These are phyloP conservation scores for Polygonum maritimum DNA, from an alignment of 148 eudicot species.

Conservation along the genomic window DNA sequence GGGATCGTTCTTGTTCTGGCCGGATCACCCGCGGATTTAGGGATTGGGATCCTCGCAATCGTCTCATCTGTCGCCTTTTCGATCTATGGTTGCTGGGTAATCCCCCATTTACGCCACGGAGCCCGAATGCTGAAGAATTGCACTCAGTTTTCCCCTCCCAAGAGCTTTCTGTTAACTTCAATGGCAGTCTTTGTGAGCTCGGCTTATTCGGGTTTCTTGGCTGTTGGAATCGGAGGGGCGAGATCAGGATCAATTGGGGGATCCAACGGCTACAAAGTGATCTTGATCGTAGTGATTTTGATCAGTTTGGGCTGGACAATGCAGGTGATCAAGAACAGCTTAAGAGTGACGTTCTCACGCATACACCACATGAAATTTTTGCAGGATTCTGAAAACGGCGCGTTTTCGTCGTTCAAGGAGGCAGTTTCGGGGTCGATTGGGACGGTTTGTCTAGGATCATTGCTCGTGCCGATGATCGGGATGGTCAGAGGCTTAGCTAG, in stretches of 20 bases:
- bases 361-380: slow-evolving; percentile 36
- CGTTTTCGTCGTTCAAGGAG: slow-evolving; percentile 10
- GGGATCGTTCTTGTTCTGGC: slow-evolving; percentile 36
- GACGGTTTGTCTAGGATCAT: slow-evolving; percentile 39
- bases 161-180: slow-evolving; percentile 9
- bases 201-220: slow-evolving; percentile 27
- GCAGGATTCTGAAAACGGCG: slow-evolving; percentile 18
- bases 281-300: slow-evolving; percentile 21
- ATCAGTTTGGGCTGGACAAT: slow-evolving; percentile 37
- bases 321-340: slow-evolving; percentile 48
- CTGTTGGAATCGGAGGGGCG: slow-evolving; percentile 57
- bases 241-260: slow-evolving; percentile 14
- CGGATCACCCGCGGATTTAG: slow-evolving; percentile 36
- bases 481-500: slow-evolving; percentile 35
- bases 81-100: slow-evolving; percentile 55
- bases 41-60: slow-evolving; percentile 26
- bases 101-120: slow-evolving; percentile 34
- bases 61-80: slow-evolving; percentile 30
- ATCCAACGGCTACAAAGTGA: neutral
- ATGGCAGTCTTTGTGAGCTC: slow-evolving; percentile 7
- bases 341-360: slow-evolving; percentile 40
- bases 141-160: slow-evolving; percentile 17
- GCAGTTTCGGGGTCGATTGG: slow-evolving; percentile 22
- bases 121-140: slow-evolving; percentile 25
- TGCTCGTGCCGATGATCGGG: slow-evolving; percentile 32